Evolutionary conservation across 805 yeast genomes (phyloP).

Genomic region (Schizosaccharomyces japonicus): DNA sequence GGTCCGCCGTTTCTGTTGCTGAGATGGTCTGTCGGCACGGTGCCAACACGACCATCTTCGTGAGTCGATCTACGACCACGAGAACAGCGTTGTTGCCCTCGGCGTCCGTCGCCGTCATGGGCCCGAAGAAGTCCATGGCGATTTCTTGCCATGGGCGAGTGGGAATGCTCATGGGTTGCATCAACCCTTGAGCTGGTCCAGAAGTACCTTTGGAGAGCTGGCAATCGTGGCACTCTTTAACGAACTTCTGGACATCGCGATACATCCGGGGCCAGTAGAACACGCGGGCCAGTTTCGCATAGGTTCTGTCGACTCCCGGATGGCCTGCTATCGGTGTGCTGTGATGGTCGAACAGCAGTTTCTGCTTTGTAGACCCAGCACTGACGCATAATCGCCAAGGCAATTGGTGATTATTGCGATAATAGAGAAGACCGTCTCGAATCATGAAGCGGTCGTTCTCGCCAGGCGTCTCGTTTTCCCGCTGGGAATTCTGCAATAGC

Average conservation of each 20-base stretch:
- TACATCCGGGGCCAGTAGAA: constrained; percentile 3
- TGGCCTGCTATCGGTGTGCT: constrained; percentile 4
- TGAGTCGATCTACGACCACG: constrained; percentile 11
- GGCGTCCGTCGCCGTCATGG: constrained; percentile 6
- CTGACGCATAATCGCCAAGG: neutral
- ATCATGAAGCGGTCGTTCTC: too few relatives aligned
- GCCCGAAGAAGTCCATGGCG: constrained; percentile 10
- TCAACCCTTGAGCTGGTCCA: too few relatives aligned
- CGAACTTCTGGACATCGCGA: neutral
- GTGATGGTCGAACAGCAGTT: constrained; percentile 1
- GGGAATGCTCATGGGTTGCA: too few relatives aligned
- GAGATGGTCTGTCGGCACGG: neutral
- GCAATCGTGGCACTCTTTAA: neutral
- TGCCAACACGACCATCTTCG: constrained; percentile 11
- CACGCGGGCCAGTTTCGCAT: neutral
- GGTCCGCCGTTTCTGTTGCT: neutral
- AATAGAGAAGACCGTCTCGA: neutral
- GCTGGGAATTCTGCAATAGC: too few relatives aligned
- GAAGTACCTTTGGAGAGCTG: too few relatives aligned
- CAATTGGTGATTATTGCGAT: neutral
- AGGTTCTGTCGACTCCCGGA: neutral
- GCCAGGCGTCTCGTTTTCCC: too few relatives aligned
- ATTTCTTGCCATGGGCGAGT: constrained; percentile 6
- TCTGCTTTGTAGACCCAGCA: neutral
- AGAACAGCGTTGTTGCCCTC: constrained; percentile 8